phyloP scores from a whole-genome alignment of 345 rosid species.

The Brassica rapa region DNA sequence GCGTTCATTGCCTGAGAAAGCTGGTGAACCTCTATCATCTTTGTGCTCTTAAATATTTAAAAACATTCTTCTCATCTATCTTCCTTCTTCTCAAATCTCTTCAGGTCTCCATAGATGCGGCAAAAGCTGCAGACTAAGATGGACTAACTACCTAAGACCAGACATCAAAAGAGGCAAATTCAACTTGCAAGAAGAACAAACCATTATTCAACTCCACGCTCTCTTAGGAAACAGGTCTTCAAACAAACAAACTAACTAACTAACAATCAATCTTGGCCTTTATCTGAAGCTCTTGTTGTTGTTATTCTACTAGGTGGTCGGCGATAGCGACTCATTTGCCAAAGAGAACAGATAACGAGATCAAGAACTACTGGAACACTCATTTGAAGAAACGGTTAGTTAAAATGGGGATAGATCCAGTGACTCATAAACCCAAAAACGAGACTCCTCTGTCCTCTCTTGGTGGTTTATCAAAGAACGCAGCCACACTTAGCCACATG shows the following conservation, averaged over 20 bases:
- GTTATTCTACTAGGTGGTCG: slow-evolving; percentile 56
- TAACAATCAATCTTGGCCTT: neutral
- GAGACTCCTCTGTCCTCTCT: slow-evolving; percentile 50
- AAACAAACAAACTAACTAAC: neutral
- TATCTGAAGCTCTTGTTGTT: slow-evolving; percentile 6
- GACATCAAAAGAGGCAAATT: slow-evolving; percentile 45
- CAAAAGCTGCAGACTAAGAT: slow-evolving; percentile 90
- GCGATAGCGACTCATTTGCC: slow-evolving; percentile 82
- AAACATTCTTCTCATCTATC: neutral
- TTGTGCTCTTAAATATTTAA: neutral
- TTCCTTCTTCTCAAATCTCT: neutral
- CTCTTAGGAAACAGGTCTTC: slow-evolving; percentile 37
- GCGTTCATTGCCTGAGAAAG: slow-evolving; percentile 68
- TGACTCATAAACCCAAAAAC: slow-evolving; percentile 75
- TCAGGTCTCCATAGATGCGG: slow-evolving; percentile 91
- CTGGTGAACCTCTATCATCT: neutral
- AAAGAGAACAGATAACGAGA: slow-evolving; percentile 76
- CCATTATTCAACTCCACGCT: slow-evolving; percentile 44
- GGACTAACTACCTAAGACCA: slow-evolving; percentile 53
- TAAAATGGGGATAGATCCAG: slow-evolving; percentile 83
- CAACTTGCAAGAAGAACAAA: slow-evolving; percentile 43
- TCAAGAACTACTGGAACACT: slow-evolving; percentile 82
- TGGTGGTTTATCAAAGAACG: slow-evolving; percentile 56
- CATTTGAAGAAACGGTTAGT: slow-evolving; percentile 67
- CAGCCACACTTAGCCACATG: slow-evolving; percentile 80